Base-by-base conservation (phyloP, 1,139 yeast species). In the Lodderomyces theae region DNA sequence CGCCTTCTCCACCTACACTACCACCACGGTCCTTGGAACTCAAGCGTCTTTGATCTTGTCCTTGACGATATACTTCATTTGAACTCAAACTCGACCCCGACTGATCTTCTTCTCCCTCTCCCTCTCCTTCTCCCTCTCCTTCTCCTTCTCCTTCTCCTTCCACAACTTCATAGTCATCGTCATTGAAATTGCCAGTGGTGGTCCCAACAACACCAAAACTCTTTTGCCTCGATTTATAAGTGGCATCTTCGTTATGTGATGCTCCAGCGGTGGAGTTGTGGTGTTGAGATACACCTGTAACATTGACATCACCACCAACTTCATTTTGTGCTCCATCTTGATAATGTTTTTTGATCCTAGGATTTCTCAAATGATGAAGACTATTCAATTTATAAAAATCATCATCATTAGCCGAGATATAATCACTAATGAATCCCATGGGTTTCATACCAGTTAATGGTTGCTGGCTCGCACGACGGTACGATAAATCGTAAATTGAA, bases 311-410 rank as follows among this genome's bases (percentile, higher is more conserved):
- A 9, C 24, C 38, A 18, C 42, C 30, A 9, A 19, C 28, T 28
- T 30, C 24, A 34, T 10, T 25, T 25, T 15, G 33, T 35, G 21
- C 30, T 4, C 18, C 22, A 24, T 40, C 39, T 37, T 64, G 66
- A 41, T 64, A 64, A 43, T 66, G 71, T 44, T 58, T 65, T 34
- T 57, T 58, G 34, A 67, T 55, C 23, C 74, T 53, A 0, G 73
- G 74, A 44, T 66, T 68, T 24, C 70, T 50, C 35, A 69, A 53
- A 15, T 54, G 59, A 22, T 49, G 48, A 23, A 66, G 53, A 34
- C 57, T 58, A 4, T 54, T 58, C 15, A 28, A 30, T 7, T 34
- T n/a, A 11, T 38, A 38, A 9, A 25, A 37, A 9, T 34, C 32
- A 22, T 37, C 37, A 5, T 38, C 48, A 11, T 34, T 39, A 10